Conservation (phyloP, 768 basidiomycete species). For the Chiua virens region DNA sequence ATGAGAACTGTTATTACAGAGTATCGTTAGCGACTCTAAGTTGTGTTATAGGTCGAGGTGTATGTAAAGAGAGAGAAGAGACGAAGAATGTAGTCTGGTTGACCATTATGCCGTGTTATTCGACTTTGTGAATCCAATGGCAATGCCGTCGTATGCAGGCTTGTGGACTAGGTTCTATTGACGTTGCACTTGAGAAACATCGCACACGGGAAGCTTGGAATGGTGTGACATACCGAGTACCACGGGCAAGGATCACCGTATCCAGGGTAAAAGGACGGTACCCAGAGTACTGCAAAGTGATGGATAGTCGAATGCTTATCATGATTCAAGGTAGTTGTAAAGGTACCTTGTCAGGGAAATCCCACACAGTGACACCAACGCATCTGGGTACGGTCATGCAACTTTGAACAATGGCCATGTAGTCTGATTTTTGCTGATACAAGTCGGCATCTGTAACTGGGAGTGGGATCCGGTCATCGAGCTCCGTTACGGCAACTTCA, state of each 20-base stretch:
- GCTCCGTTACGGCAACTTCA: constrained; percentile 68
- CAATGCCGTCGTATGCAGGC: constrained; percentile 14
- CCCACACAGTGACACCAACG: constrained; percentile 43
- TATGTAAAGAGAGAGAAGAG: neutral
- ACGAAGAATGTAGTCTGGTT: neutral
- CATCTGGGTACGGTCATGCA: constrained; percentile 43
- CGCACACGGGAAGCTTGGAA: neutral
- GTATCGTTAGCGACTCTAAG: too few relatives aligned
- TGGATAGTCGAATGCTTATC: neutral
- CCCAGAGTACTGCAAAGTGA: constrained; percentile 16
- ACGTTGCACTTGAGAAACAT: neutral
- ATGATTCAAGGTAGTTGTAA: neutral
- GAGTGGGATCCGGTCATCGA: constrained; percentile 58
- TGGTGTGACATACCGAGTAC: constrained; percentile 7
- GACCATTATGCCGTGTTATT: too few relatives aligned
- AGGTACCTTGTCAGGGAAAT: constrained; percentile 38
- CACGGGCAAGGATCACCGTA: constrained; percentile 18
- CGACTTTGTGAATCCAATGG: constrained; percentile 3
- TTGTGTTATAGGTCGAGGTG: too few relatives aligned
- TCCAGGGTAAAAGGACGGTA: constrained; percentile 2
- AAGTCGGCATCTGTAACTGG: constrained; percentile 49
- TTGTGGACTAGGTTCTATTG: constrained; percentile 16
- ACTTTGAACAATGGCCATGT: constrained; percentile 52
- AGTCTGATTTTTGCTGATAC: constrained; percentile 57
- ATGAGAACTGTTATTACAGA: neutral